These are phyloP conservation scores for Aspergillus piperis DNA, from an alignment of 2,329 filamentous ascomycete species.

Conservation along the genomic window DNA sequence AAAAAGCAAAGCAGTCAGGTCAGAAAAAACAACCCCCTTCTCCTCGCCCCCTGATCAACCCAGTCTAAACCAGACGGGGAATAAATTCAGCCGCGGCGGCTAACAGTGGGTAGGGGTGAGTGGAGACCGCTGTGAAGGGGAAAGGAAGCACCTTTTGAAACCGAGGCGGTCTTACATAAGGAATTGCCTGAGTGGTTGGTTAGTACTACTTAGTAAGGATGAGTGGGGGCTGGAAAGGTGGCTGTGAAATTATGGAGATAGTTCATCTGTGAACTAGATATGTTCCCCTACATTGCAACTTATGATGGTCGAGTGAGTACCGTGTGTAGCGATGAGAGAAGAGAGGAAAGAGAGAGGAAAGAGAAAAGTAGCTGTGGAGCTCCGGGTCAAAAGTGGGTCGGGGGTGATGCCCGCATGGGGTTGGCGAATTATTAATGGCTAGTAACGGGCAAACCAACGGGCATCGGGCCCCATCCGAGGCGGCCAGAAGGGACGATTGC, in stretches of 20 bases:
- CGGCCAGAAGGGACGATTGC: background rate
- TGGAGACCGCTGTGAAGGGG: background rate
- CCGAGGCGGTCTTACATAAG: too few relatives aligned
- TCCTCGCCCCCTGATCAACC: slow-evolving; percentile 9
- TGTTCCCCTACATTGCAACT: too few relatives aligned
- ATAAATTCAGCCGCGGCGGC: slow-evolving; percentile 2
- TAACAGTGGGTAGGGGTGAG: background rate
- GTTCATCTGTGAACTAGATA: too few relatives aligned
- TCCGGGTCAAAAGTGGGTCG: slow-evolving; percentile 3
- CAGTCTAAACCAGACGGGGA: slow-evolving; percentile 9
- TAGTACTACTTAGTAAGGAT: too few relatives aligned
- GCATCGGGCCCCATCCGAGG: background rate
- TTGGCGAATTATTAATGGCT: background rate
- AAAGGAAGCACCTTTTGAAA: background rate
- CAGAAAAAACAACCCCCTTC: too few relatives aligned
- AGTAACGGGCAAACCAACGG: background rate
- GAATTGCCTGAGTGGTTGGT: too few relatives aligned
- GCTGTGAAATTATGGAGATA: too few relatives aligned
- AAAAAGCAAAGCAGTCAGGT: too few relatives aligned
- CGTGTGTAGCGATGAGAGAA: too few relatives aligned
- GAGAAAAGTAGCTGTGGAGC: slow-evolving; percentile 7
- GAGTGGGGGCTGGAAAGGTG: too few relatives aligned
- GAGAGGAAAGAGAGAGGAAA: too few relatives aligned
- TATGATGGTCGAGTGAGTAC: too few relatives aligned
- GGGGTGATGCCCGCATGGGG: background rate